Conservation (phyloP, 2,329 filamentous ascomycete species). For the Fulvia fulva region DNA sequence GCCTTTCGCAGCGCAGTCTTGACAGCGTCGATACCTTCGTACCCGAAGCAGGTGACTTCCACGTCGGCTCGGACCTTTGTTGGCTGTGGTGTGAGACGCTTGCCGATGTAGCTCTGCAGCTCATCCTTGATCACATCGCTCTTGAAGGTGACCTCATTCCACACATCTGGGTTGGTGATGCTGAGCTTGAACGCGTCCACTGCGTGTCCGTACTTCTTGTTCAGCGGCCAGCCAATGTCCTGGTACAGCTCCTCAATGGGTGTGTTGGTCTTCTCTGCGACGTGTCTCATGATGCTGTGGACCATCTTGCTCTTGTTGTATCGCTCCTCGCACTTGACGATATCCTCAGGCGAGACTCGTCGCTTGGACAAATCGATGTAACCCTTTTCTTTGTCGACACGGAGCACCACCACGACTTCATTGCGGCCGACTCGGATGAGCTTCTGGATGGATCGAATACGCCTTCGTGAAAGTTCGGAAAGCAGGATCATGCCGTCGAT, state of each 20-base stretch:
- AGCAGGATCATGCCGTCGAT: conserved; percentile 99
- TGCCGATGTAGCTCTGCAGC: conserved; percentile 91
- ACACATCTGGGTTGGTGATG: conserved; percentile 96
- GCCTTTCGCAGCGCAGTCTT: conserved; percentile 88
- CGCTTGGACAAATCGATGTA: conserved; percentile 99
- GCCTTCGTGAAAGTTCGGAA: conserved; percentile 92
- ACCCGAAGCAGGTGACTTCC: conserved; percentile 81
- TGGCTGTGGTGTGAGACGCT: conserved; percentile 94
- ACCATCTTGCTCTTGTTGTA: conserved; percentile 99
- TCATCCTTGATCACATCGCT: conserved; percentile 82
- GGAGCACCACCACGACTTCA: conserved; percentile 95
- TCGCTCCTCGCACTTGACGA: conserved; percentile 95
- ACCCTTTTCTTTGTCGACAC: conserved; percentile 98
- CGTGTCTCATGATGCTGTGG: conserved; percentile 97
- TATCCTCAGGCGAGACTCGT: conserved; percentile 94
- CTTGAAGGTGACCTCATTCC: conserved; percentile 88
- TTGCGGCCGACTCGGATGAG: conserved; percentile 97
- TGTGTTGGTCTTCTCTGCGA: conserved; percentile 90
- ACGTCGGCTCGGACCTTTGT: conserved; percentile 98
- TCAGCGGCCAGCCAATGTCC: conserved; percentile 91
- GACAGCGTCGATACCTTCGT: conserved; percentile 97
- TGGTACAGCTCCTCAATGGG: conserved; percentile 96
- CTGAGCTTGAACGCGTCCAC: conserved; percentile 98
- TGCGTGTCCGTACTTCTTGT: conserved; percentile 94
- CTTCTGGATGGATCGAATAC: conserved; percentile 98